These are phyloP conservation scores for Scheffersomyces illinoinensis DNA, from an alignment of 1,139 yeast genomes.

Conservation along the genomic window DNA sequence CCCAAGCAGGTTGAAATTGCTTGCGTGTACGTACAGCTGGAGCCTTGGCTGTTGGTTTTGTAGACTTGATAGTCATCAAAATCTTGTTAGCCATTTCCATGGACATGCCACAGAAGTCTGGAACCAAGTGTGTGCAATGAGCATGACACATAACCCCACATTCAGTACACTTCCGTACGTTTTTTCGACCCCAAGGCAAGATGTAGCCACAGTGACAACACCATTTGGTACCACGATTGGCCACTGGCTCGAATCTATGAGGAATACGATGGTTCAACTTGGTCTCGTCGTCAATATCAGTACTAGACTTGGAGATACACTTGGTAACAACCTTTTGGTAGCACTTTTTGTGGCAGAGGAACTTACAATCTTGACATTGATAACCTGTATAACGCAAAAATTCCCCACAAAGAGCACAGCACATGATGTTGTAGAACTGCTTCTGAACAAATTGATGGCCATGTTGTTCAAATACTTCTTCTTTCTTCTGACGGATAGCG, in stretches of 20 bases:
- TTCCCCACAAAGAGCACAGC: constrained; percentile 96
- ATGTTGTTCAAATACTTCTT: constrained; percentile 91
- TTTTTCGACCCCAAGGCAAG: constrained; percentile 91
- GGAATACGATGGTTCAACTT: constrained; percentile 95
- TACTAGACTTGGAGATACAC: constrained; percentile 87
- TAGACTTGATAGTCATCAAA: constrained; percentile 77
- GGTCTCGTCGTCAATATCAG: constrained; percentile 87
- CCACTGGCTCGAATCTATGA: constrained; percentile 86
- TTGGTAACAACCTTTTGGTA: constrained; percentile 92
- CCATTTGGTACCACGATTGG: constrained; percentile 97
- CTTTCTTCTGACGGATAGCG: constrained; percentile 93
- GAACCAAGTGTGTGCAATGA: constrained; percentile 89
- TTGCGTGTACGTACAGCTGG: constrained; percentile 2
- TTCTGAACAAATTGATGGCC: constrained; percentile 97
- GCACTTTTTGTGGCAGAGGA: constrained; percentile 93
- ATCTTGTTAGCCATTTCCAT: constrained; percentile 96
- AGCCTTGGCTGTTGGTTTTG: constrained; percentile 48
- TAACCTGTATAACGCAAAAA: constrained; percentile 90
- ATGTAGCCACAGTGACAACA: constrained; percentile 98
- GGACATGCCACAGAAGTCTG: constrained; percentile 98
- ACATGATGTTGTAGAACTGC: constrained; percentile 93
- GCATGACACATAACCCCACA: constrained; percentile 96
- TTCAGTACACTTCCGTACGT: constrained; percentile 91
- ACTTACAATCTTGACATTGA: constrained; percentile 95
- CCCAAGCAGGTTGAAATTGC: constrained; percentile 1